phyloP scores from a whole-genome alignment of 345 rosid species.

The Populus tremula region DNA sequence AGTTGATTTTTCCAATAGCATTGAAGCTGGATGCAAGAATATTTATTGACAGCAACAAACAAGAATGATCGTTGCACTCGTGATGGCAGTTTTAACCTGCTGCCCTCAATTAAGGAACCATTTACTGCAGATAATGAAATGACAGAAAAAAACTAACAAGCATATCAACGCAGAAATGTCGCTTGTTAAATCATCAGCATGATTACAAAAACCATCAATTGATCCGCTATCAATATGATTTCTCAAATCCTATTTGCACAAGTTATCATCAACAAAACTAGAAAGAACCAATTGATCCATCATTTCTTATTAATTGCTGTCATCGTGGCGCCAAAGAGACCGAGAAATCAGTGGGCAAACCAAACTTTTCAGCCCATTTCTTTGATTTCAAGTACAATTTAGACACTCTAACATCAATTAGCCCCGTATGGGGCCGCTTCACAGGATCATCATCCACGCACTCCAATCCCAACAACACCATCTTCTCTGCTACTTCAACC shows the following conservation, averaged over 20 bases:
- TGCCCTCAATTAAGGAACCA: not conserved
- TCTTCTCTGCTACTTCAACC: slow-evolving; percentile 32
- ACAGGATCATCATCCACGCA: slow-evolving; percentile 27
- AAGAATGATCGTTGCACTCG: not conserved
- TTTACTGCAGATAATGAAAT: not conserved
- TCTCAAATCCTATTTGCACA: not conserved
- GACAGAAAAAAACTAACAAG: not conserved
- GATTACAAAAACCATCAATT: not conserved
- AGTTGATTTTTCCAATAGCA: not conserved
- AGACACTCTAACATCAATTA: slow-evolving; percentile 24
- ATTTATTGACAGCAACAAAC: not conserved
- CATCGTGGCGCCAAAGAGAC: slow-evolving; percentile 29
- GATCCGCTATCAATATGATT: too few relatives aligned
- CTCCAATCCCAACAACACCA: slow-evolving; percentile 22
- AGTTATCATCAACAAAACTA: not conserved
- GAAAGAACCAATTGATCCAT: not conserved
- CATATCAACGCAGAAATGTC: not conserved
- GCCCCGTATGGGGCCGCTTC: slow-evolving; percentile 29
- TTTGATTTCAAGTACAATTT: slow-evolving; percentile 30
- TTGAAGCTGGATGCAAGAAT: not conserved
- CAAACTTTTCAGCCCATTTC: slow-evolving; percentile 25
- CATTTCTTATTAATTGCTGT: not conserved
- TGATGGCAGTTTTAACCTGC: not conserved
- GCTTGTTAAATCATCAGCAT: not conserved
- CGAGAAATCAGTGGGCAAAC: slow-evolving; percentile 31